phyloP scores from a whole-genome alignment of 2,329 filamentous ascomycete genomes.

The Lojkania enalia region DNA sequence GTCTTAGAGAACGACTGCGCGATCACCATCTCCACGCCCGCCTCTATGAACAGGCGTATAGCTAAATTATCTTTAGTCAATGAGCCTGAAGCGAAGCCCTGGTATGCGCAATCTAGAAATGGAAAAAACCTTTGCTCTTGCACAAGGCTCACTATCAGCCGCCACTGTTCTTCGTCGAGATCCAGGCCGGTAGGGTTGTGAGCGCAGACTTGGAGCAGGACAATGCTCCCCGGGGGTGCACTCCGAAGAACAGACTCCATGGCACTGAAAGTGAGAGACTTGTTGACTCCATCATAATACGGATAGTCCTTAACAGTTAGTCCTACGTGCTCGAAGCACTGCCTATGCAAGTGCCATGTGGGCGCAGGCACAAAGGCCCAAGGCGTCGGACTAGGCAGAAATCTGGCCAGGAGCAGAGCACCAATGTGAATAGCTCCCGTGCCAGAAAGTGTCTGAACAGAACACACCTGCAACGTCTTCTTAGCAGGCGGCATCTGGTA shows the following conservation, averaged over 20 bases:
- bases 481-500: conserved; percentile 9
- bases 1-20: conserved; percentile 46
- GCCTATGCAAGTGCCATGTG: conserved; percentile 40
- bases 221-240: conserved; percentile 33
- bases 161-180: conserved; percentile 41
- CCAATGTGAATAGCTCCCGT: conserved; percentile 43
- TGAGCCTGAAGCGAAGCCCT: conserved; percentile 45
- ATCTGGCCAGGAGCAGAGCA: conserved; percentile 27
- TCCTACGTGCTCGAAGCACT: conserved; percentile 33
- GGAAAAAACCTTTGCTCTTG: conserved; percentile 35
- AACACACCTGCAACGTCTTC: conserved; percentile 20
- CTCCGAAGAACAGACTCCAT: conserved; percentile 31
- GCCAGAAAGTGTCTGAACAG: conserved; percentile 43
- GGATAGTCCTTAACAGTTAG: conserved; percentile 20
- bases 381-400: background rate
- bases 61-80: conserved; percentile 41
- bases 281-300: conserved; percentile 34
- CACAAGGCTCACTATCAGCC: conserved; percentile 34
- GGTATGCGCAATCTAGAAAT: conserved; percentile 47
- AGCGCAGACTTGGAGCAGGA: conserved; percentile 44
- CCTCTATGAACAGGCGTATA: conserved; percentile 34
- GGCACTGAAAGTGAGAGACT: conserved; percentile 35
- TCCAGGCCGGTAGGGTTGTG: conserved; percentile 49
- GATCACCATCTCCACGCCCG: conserved; percentile 24
- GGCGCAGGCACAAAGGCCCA: conserved; percentile 20